Base-by-base conservation (phyloP, 345 rosid genomes). In the Litchi chinensis region DNA sequence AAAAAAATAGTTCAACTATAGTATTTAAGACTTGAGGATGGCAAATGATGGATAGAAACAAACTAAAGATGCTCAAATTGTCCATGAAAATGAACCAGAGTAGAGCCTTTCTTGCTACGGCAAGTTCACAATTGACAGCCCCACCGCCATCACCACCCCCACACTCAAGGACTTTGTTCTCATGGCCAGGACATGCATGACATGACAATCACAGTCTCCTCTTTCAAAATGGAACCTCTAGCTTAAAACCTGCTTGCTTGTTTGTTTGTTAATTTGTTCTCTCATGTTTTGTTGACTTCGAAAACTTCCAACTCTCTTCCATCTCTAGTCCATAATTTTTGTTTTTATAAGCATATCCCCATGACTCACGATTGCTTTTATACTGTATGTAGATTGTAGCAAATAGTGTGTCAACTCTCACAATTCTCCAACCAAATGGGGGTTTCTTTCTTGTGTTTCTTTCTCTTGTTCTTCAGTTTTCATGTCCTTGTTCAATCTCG, bases 401-500 rank as follows among this genome's bases (percentile, higher is more conserved):
- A 75, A 10, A 65, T 15, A 0, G 77, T 57, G 3, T 62, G 41
- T 73, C 39, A 66, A 60, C 70, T 46, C 56, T 22, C 13, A 3
- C 11, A 26, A 40, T 46, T 37, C 40, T 60, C 54, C 64, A 74
- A 73, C 75, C 75, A 70, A 7, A 60, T 41, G 41, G 72, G 66
- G 5, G 13, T 0, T 44, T 50, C 56, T 50, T 65, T 39, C 59
- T 26, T 62, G 52, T 32, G 37, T 44, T 46, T 68, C 68, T 40
- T 64, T 37, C 44, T 82, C 80, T 56, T 65, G 40, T 48, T 75
- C 63, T 18, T 65, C 32, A 0, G 46, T 18, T 64, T 82, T 69
- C 80, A 73, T 1, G 13, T 44, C 68, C 10, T 74, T 46, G 44
- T 46, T 65, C 77, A 62, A 52, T 76, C 88, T 66, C 63, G 77